Conservation (phyloP, 768 basidiomycete genomes). For the Boletales sp. region DNA sequence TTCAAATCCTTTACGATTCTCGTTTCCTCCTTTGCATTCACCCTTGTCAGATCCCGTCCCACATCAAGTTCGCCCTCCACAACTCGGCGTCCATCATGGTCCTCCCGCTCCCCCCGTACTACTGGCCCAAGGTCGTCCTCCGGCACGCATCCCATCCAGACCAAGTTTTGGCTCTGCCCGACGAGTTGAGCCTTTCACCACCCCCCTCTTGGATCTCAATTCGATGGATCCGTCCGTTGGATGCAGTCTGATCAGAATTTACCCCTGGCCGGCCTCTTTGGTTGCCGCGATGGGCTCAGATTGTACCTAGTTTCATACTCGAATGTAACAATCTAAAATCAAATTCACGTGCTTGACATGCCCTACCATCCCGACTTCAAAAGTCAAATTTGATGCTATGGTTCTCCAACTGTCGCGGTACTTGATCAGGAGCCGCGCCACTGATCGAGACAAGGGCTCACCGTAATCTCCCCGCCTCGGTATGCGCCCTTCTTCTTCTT, state of each 20-base stretch:
- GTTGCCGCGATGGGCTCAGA: no score
- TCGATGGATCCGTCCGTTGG: slow-evolving; percentile 40
- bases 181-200: no score
- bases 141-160: slow-evolving; percentile 17
- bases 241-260: slow-evolving; percentile 19
- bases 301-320: no score
- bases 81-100: slow-evolving; percentile 32
- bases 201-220: slow-evolving; percentile 41
- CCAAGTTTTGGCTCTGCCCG: slow-evolving; percentile 18
- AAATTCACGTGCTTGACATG: no score
- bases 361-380: not conserved
- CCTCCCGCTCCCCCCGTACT: slow-evolving; percentile 41
- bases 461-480: slow-evolving; percentile 92
- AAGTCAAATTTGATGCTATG: slow-evolving; percentile 86
- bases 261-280: no score
- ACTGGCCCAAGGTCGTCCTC: slow-evolving; percentile 44
- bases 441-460: slow-evolving; percentile 34
- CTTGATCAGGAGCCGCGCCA: not conserved
- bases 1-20: slow-evolving; percentile 57
- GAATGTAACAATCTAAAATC: no score
- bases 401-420: slow-evolving; percentile 56
- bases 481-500: slow-evolving; percentile 98
- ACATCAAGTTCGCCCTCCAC: slow-evolving; percentile 30
- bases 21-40: slow-evolving; percentile 57
- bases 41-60: slow-evolving; percentile 39